phyloP scores from a whole-genome alignment of 352 stramenopile genomes.

The Salisapilia sapeloensis region DNA sequence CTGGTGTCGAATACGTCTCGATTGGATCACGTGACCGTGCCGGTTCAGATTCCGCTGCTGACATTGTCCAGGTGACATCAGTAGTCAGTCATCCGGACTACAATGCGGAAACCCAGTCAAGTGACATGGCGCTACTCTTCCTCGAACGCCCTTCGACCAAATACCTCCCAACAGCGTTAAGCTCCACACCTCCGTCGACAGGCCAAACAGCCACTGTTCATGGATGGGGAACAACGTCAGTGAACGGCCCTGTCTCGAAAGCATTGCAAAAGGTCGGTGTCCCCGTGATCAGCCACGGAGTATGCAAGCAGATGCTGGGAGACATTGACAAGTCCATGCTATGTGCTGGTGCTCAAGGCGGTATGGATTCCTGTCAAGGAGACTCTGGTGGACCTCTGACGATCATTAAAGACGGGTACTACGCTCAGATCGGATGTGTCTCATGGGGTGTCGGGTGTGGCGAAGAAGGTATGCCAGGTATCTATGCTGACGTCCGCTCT shows the following conservation, averaged over 20 bases:
- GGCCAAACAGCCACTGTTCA: slow-evolving; percentile 17
- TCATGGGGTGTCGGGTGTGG: slow-evolving; percentile 2
- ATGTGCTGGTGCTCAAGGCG: slow-evolving; percentile 2
- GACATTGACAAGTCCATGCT: slow-evolving; percentile 5
- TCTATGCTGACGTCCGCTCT: too few species aligned
- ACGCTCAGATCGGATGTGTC: slow-evolving; percentile 3
- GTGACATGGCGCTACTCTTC: slow-evolving; percentile 10
- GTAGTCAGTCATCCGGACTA: slow-evolving; percentile 9
- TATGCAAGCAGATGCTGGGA: not conserved
- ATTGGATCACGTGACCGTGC: not conserved
- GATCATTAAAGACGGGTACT: slow-evolving; percentile 2
- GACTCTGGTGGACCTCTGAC: slow-evolving; percentile 6
- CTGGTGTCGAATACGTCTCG: not conserved
- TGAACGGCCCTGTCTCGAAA: slow-evolving; percentile 6
- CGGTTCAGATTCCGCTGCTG: too few species aligned
- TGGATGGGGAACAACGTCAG: slow-evolving; percentile 34
- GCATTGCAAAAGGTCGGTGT: not conserved
- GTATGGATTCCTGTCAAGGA: slow-evolving; percentile 3
- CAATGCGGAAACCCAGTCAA: slow-evolving; percentile 1
- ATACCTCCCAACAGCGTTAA: too few species aligned
- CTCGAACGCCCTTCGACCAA: too few species aligned
- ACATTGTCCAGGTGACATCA: slow-evolving; percentile 8
- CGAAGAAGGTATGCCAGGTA: slow-evolving; percentile 1
- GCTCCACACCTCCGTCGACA: too few species aligned
- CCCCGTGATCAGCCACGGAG: not conserved